phyloP scores from a whole-genome alignment of 495 filamentous ascomycete species.

The Neurospora pannonica region DNA sequence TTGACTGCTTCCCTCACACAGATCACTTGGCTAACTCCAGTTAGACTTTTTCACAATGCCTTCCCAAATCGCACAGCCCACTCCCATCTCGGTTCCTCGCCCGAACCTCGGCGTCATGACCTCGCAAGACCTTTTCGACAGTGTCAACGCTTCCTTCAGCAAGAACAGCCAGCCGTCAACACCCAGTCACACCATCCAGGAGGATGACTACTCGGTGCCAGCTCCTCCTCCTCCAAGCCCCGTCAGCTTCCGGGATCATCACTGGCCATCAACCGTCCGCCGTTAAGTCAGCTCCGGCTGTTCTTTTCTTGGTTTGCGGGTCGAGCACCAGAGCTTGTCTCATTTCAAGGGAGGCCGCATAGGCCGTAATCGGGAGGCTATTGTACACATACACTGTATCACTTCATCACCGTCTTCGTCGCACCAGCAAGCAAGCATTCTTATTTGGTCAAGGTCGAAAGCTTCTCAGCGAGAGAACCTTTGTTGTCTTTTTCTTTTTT shows the following conservation, averaged over 20 bases:
- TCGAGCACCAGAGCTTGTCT: background rate
- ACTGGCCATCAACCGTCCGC: constrained; percentile 26
- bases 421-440: background rate
- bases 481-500: background rate
- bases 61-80: constrained; percentile 34
- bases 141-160: constrained; percentile 36
- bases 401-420: background rate
- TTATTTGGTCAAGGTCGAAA: background rate
- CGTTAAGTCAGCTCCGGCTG: constrained; percentile 10
- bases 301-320: background rate
- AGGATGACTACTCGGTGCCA: constrained; percentile 41
- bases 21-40: background rate
- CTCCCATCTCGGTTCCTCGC: constrained; percentile 32
- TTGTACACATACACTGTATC: background rate
- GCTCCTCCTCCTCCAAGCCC: constrained; percentile 41
- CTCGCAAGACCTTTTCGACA: constrained; percentile 38
- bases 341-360: background rate
- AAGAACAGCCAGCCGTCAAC: constrained; percentile 26
- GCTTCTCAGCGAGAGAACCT: background rate
- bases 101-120: constrained; percentile 26
- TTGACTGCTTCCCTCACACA: background rate
- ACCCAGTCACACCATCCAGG: constrained; percentile 35
- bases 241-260: constrained; percentile 37
- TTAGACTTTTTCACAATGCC: constrained; percentile 28
- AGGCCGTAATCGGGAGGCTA: background rate